Base-by-base conservation (phyloP, 129 eudicot genomes). In the Calendula officinalis region DNA sequence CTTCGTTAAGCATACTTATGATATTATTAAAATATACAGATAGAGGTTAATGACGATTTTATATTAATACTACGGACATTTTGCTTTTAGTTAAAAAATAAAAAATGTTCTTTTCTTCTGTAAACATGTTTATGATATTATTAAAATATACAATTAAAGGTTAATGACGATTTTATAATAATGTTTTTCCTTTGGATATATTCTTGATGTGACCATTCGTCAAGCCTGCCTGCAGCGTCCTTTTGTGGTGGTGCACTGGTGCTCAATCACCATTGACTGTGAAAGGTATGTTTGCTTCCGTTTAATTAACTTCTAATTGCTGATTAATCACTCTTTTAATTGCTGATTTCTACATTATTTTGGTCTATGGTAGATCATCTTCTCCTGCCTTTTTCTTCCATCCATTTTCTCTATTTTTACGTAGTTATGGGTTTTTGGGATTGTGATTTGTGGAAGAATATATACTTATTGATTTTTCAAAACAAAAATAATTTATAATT, bases 101-200 rank as follows among this genome's bases (percentile, higher is more conserved):
- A 32, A 33, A 5, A 12, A 12, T 33, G 39, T 55, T 33, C 41
- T 55, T 55, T 10, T 33, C 60, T 55, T 55, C 32, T 32, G 8
- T 55, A 33, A 55, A 35, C 41, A 11, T 33, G 8, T 40, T 55
- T 33, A 12, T 33, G 60, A 55, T 33, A 11, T 30, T 55, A 55
- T 55, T 3, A 55, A 55, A 55, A 55, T 33, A 55, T 55, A 54
- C 38, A 55, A 55, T 30, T 34, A 55, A 55, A 55, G 60, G 17
- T 32, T 32, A 54, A 54, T 15, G 7, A 33, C 3, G 8, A 11
- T 32, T 55, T 30, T 3, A 3, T 33, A 8, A 9, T 32, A 33
- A 30, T 55, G 59, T 27, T 9, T 10, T 17, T 9, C 4, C 39
- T 32, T 54, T 3, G 12, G 39, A 32, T 54, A 32, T 54, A 54